Evolutionary conservation across 441 rosid genomes (phyloP).

Genomic region (Gossypium aridum): DNA sequence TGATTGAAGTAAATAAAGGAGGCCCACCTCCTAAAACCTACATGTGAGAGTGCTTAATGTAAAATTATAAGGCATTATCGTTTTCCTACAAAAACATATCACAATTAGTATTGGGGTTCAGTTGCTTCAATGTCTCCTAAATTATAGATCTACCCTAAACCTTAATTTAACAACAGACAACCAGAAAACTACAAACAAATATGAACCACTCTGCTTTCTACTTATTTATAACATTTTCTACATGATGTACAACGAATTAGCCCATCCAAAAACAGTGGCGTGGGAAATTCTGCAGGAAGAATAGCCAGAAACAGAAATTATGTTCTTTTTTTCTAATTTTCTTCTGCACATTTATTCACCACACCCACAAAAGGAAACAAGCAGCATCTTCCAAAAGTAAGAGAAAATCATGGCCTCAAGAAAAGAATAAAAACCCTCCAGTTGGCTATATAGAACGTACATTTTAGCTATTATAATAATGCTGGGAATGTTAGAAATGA

Average conservation of each 20-base stretch:
- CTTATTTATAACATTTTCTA: neutral
- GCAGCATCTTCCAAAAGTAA: neutral
- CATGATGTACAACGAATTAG: neutral
- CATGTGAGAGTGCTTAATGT: constrained; percentile 12
- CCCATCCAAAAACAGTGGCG: neutral
- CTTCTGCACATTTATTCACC: neutral
- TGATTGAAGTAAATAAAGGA: constrained; percentile 17
- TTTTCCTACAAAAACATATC: constrained; percentile 5
- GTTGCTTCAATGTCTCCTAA: neutral
- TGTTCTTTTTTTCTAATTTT: neutral
- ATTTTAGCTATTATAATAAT: neutral
- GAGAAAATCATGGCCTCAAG: neutral
- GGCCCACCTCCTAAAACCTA: constrained; percentile 23
- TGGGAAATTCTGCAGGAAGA: neutral
- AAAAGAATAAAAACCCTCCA: neutral
- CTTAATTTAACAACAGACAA: constrained; percentile 13
- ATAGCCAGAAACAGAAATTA: neutral
- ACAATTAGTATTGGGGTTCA: neutral
- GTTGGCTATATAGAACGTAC: neutral
- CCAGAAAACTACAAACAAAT: constrained; percentile 5
- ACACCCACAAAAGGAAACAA: neutral
- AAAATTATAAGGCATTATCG: constrained; percentile 14
- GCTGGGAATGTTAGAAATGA: neutral
- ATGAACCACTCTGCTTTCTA: neutral
- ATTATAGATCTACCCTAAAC: neutral